These are phyloP conservation scores for Psilocybe tampanensis DNA, from an alignment of 768 basidiomycete species.

Conservation along the genomic window DNA sequence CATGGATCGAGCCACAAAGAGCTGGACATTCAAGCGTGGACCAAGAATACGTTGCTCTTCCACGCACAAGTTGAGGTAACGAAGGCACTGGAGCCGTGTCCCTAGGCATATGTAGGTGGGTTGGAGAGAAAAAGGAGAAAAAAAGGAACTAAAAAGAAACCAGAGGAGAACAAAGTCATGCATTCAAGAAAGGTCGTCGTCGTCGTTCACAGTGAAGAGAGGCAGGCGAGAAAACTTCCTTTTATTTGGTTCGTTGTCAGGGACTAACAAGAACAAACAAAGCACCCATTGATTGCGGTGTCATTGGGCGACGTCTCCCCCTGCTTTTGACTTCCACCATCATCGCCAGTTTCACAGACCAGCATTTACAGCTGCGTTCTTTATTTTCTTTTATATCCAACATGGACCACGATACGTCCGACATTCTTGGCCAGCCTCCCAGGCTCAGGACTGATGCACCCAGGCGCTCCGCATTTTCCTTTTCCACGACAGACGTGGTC, in stretches of 20 bases:
- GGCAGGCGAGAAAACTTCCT: conserved; percentile 9
- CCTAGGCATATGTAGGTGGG: conserved; percentile 78
- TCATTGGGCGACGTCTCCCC: conserved; percentile 18
- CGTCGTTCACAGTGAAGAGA: conserved; percentile 6
- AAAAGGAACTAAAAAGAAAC: conserved; percentile 14
- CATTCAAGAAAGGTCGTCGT: conserved; percentile 8
- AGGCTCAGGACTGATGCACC: conserved; percentile 36
- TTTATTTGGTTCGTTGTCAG: conserved; percentile 19
- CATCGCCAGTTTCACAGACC: conserved; percentile 33
- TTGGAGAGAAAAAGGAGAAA: conserved; percentile 18
- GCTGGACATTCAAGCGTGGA: conserved; percentile 80
- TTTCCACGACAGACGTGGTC: conserved; percentile 42
- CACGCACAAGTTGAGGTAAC: conserved; percentile 80
- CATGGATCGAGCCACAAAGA: conserved; percentile 42
- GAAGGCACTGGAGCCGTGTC: conserved; percentile 76
- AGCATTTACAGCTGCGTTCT: conserved; percentile 27
- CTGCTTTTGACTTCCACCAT: conserved; percentile 37
- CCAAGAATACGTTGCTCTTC: conserved; percentile 58
- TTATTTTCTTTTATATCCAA: conserved; percentile 25
- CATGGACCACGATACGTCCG: conserved; percentile 71
- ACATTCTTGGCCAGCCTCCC: conserved; percentile 68
- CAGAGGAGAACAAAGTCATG: conserved; percentile 6
- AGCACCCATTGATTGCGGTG: conserved; percentile 27
- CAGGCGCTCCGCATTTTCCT: conserved; percentile 30
- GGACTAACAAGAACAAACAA: conserved; percentile 37